phyloP scores from a whole-genome alignment of 164 flowering plant species.

The Vitis amurensis region DNA sequence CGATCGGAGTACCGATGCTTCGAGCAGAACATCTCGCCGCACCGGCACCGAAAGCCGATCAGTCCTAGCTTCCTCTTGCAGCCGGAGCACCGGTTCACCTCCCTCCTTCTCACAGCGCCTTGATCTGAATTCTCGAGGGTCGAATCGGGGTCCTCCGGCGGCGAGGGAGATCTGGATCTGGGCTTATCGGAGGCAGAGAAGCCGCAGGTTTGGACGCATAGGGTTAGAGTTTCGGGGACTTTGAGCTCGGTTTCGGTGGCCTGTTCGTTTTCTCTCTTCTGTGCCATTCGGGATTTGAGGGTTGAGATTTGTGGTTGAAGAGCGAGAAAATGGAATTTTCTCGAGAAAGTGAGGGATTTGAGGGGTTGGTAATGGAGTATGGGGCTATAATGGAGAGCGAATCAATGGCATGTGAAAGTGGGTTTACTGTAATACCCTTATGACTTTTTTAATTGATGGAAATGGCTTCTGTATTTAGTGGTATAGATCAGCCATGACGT shows the following conservation, averaged over 20 bases:
- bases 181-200: conserved; percentile 24
- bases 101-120: conserved; percentile 15
- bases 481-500: no score
- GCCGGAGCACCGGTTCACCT: conserved; percentile 56
- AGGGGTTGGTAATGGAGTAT: conserved; percentile 37
- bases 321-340: conserved; percentile 1
- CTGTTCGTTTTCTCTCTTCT: conserved; percentile 54
- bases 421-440: conserved; percentile 20
- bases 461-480: no score
- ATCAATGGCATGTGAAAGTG: conserved; percentile 9
- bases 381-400: conserved; percentile 52
- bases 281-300: conserved; percentile 41
- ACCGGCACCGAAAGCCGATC: conserved; percentile 71
- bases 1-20: conserved; percentile 67
- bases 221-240: conserved; percentile 45
- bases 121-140: conserved; percentile 3
- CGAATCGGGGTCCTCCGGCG: conserved; percentile 11
- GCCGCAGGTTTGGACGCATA: conserved; percentile 48
- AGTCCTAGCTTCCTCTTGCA: conserved; percentile 62
- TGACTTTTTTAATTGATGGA: neutral
- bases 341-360: conserved; percentile 5
- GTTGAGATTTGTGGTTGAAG: neutral
- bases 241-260: conserved; percentile 59
- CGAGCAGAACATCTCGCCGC: conserved; percentile 66
- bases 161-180: conserved; percentile 31